phyloP scores from a whole-genome alignment of 257 asterid species.

The Nemophila menziesii region DNA sequence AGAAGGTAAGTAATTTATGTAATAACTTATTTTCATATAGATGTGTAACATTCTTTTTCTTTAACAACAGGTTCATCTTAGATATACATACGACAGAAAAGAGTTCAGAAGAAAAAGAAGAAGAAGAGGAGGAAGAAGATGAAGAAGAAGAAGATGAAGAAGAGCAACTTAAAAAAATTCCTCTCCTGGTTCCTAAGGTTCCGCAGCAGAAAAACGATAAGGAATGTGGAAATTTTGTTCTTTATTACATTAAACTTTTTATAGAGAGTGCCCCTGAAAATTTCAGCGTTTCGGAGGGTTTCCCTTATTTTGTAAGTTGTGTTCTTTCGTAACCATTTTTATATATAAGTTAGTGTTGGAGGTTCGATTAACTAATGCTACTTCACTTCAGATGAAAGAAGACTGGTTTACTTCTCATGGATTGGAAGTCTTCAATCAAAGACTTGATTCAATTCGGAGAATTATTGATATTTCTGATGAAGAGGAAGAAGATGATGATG shows the following conservation, averaged over 20 bases:
- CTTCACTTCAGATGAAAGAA: conserved; percentile 32
- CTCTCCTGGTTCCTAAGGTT: conserved; percentile 49
- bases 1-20: conserved; percentile 37
- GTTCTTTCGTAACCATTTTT: conserved; percentile 1
- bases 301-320: conserved; percentile 58
- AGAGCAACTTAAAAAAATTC: conserved; percentile 26
- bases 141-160: too few relatives aligned
- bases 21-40: neutral
- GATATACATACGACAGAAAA: conserved; percentile 29
- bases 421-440: conserved; percentile 29
- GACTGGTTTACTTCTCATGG: conserved; percentile 44
- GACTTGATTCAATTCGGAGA: conserved; percentile 14
- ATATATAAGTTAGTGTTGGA: too few relatives aligned
- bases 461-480: neutral
- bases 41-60: conserved; percentile 3
- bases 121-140: too few relatives aligned
- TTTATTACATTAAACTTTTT: conserved; percentile 34
- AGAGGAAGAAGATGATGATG: too few relatives aligned
- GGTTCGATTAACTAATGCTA: too few relatives aligned
- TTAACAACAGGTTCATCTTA: conserved; percentile 31
- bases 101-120: conserved; percentile 22
- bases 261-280: conserved; percentile 39
- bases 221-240: conserved; percentile 52
- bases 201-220: conserved; percentile 48
- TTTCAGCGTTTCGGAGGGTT: conserved; percentile 34